These are phyloP conservation scores for Podospora bellae-mahoneyi DNA, from an alignment of 495 filamentous ascomycete species.

Conservation along the genomic window DNA sequence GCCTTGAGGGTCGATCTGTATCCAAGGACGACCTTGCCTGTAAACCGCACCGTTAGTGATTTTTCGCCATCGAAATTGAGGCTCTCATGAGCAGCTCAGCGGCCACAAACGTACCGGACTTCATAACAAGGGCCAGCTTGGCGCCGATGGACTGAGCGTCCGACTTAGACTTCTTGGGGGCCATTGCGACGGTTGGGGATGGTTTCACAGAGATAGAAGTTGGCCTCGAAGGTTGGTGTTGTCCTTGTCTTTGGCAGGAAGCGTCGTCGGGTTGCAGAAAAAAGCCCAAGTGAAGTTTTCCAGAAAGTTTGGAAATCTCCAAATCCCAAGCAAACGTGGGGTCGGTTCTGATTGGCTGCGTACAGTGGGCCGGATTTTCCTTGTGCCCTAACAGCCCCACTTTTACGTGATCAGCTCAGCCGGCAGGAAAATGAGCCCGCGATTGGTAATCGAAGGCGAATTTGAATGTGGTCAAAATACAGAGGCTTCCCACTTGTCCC, in stretches of 20 bases:
- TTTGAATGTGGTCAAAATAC: conserved; percentile 40
- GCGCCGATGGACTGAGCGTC: conserved; percentile 86
- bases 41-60: conserved; percentile 7
- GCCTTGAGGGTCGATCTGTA: conserved; percentile 97
- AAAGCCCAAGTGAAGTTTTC: conserved; percentile 25
- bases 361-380: conserved; percentile 15
- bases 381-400: conserved; percentile 46
- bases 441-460: conserved; percentile 40
- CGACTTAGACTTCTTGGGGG: conserved; percentile 93
- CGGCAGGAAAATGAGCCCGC: conserved; percentile 26
- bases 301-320: conserved; percentile 19
- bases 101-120: neutral
- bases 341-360: conserved; percentile 30
- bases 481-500: conserved; percentile 31
- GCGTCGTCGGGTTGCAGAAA: conserved; percentile 17
- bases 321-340: conserved; percentile 15
- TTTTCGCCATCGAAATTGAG: neutral
- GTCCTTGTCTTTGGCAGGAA: conserved; percentile 27
- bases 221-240: conserved; percentile 12
- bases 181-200: conserved; percentile 54
- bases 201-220: conserved; percentile 10
- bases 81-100: neutral
- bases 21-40: conserved; percentile 74
- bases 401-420: conserved; percentile 14
- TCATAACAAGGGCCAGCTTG: conserved; percentile 40